These are phyloP conservation scores for Kurtzmaniella quercitrusa DNA, from an alignment of 1,139 yeast species.

Conservation along the genomic window DNA sequence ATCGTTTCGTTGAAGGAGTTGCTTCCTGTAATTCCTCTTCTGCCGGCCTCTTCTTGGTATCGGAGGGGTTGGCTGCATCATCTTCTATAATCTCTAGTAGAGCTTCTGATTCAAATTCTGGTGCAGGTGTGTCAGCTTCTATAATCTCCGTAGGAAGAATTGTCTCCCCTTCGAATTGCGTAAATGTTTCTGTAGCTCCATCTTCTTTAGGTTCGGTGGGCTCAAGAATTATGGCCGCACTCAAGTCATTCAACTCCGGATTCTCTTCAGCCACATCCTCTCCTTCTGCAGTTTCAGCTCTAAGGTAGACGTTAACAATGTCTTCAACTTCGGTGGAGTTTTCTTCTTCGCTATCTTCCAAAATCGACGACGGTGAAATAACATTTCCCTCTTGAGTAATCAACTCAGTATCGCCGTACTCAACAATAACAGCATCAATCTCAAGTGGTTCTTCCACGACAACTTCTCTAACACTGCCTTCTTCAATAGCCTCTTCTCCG, in stretches of 20 bases:
- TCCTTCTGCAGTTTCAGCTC: neutral
- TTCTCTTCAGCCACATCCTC: neutral
- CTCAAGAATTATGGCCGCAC: neutral
- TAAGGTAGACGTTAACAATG: neutral
- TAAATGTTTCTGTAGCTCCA: neutral
- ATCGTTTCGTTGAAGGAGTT: neutral
- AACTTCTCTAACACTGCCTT: neutral
- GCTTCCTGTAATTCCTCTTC: neutral
- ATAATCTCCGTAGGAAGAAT: neutral
- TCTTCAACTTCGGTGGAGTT: neutral
- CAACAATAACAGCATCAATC: neutral
- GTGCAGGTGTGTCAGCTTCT: neutral
- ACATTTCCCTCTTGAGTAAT: neutral
- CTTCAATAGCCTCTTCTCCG: neutral
- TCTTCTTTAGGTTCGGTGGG: neutral
- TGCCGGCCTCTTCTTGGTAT: neutral
- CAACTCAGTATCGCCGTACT: neutral
- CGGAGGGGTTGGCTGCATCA: neutral
- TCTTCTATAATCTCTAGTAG: neutral
- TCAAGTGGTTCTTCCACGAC: constrained; percentile 1
- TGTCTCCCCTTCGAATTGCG: neutral
- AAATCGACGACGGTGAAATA: neutral
- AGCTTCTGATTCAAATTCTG: too few relatives aligned
- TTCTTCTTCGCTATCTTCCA: constrained; percentile 1
- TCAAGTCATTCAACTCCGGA: neutral